phyloP scores from a whole-genome alignment of 2,329 filamentous ascomycete genomes.

The Aureobasidium melanogenum region DNA sequence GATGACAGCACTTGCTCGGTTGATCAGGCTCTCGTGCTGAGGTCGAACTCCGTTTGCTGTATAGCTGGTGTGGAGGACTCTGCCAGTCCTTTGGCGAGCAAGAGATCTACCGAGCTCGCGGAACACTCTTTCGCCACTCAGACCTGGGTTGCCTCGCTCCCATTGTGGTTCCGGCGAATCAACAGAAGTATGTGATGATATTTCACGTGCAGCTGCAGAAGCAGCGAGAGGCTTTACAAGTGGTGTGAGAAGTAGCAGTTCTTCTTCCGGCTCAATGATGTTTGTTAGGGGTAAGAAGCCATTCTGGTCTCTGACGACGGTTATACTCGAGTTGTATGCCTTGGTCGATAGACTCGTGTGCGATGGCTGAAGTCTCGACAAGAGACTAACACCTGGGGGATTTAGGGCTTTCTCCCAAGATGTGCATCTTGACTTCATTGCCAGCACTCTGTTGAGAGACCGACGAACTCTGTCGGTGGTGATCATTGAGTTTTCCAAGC shows the following conservation, averaged over 20 bases:
- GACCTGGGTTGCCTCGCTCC: constrained; percentile 55
- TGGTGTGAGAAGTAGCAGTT: constrained; percentile 80
- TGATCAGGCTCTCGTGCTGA: constrained; percentile 87
- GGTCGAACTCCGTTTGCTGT: constrained; percentile 87
- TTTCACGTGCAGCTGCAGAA: constrained; percentile 67
- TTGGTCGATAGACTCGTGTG: constrained; percentile 74
- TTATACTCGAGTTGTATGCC: constrained; percentile 88
- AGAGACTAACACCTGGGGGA: constrained; percentile 65
- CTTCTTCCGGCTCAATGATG: constrained; percentile 74
- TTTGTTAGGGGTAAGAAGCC: constrained; percentile 73
- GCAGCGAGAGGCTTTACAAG: constrained; percentile 87
- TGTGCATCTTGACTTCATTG: constrained; percentile 75
- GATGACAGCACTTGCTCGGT: constrained; percentile 77
- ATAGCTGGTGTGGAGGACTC: constrained; percentile 88
- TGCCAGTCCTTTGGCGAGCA: constrained; percentile 76
- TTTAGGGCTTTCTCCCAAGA: constrained; percentile 89
- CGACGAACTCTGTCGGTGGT: constrained; percentile 69
- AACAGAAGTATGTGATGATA: constrained; percentile 54
- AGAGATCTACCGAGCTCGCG: constrained; percentile 78
- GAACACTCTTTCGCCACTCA: constrained; percentile 91
- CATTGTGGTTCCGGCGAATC: constrained; percentile 47
- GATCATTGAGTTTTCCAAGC: constrained; percentile 84
- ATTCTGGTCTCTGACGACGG: constrained; percentile 83
- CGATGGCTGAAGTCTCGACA: constrained; percentile 72
- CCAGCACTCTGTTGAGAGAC: constrained; percentile 69